Conservation (phyloP, 495 filamentous ascomycete species). For the Podospora sp. region DNA sequence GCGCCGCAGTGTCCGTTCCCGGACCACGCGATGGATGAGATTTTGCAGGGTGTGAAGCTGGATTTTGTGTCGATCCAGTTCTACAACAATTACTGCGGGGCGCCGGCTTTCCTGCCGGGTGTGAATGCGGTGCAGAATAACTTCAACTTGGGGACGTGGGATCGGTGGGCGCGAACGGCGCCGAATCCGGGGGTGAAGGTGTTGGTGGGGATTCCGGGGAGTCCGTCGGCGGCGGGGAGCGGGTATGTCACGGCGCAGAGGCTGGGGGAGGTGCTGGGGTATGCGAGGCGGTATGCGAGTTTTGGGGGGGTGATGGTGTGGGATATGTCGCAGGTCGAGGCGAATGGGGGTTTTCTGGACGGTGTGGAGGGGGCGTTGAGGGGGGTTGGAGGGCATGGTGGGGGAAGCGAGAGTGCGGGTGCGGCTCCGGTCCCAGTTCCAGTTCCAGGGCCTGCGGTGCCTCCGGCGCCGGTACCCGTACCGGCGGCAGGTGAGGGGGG, state of each 20-base stretch:
- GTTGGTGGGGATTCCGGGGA: slow-evolving; percentile 66
- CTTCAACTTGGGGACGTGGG: slow-evolving; percentile 73
- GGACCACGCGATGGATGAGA: slow-evolving; percentile 60
- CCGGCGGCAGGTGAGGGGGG: background rate
- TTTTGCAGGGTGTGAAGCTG: slow-evolving; percentile 57
- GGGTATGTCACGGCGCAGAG: slow-evolving; percentile 57
- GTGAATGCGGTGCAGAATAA: slow-evolving; percentile 48
- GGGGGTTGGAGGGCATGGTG: background rate
- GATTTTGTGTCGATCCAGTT: slow-evolving; percentile 74
- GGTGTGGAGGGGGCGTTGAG: slow-evolving; percentile 38
- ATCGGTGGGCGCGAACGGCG: slow-evolving; percentile 68
- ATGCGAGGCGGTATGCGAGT: slow-evolving; percentile 56
- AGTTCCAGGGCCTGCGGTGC: background rate
- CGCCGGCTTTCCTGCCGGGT: slow-evolving; percentile 51
- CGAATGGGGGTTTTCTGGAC: slow-evolving; percentile 60
- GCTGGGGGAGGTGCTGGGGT: slow-evolving; percentile 53
- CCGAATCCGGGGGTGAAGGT: slow-evolving; percentile 67
- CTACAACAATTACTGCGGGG: slow-evolving; percentile 68
- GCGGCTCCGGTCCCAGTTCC: background rate
- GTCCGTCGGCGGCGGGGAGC: slow-evolving; percentile 56
- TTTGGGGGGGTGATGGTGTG: slow-evolving; percentile 75
- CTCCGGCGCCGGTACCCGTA: background rate
- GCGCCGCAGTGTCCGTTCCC: slow-evolving; percentile 71
- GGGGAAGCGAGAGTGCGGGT: slow-evolving; percentile 26
- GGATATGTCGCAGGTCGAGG: slow-evolving; percentile 66